Evolutionary conservation across 176 grass and related monocot species (phyloP).

Genomic region (Hyparrhenia diplandra): DNA sequence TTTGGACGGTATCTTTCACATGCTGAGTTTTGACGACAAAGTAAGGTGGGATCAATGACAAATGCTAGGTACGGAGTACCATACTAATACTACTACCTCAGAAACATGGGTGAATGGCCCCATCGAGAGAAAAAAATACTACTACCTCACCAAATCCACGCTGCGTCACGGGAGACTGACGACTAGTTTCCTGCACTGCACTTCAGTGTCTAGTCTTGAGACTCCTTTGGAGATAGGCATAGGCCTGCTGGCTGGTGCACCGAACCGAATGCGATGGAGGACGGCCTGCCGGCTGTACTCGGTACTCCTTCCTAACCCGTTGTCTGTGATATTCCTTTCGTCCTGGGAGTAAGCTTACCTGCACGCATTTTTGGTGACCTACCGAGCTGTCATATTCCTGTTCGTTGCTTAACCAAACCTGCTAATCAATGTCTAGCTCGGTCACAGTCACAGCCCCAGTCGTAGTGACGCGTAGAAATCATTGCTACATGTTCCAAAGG

Average conservation of each 20-base stretch:
- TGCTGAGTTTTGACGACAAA: not conserved
- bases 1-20: not conserved
- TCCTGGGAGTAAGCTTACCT: slow-evolving; percentile 34
- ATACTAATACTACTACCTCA: too few relatives aligned
- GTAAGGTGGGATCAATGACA: not conserved
- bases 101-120: too few relatives aligned
- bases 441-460: not conserved
- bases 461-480: slow-evolving; percentile 6
- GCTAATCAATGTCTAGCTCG: not conserved
- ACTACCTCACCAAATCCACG: slow-evolving; percentile 18
- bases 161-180: not conserved
- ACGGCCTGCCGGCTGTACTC: not conserved
- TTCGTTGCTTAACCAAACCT: slow-evolving; percentile 41
- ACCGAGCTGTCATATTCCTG: slow-evolving; percentile 29
- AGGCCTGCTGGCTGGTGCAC: slow-evolving; percentile 5
- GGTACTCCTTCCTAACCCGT: not conserved
- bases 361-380: slow-evolving; percentile 41
- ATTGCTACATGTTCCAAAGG: slow-evolving; percentile 17
- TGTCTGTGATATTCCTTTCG: slow-evolving; percentile 12
- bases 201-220: not conserved
- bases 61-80: not conserved
- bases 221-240: not conserved
- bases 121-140: too few relatives aligned
- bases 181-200: not conserved
- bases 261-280: slow-evolving; percentile 10